Conservation (phyloP, 805 yeast species). For the Brettanomyces custersianus region DNA sequence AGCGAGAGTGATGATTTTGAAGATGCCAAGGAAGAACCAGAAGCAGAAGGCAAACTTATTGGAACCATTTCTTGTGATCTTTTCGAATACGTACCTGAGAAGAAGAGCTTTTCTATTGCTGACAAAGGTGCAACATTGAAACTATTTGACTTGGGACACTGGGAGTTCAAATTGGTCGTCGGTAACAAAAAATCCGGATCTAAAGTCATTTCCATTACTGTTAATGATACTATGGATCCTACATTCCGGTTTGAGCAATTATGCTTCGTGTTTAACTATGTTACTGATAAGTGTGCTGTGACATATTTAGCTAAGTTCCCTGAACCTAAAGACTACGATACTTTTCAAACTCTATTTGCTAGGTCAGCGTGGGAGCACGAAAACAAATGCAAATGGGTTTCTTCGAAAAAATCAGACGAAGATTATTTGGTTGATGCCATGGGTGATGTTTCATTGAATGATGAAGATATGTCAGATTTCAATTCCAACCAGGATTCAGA, state of each 20-base stretch:
- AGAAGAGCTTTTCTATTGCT: constrained; percentile 39
- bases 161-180: constrained; percentile 46
- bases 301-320: constrained; percentile 61
- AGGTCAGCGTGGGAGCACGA: constrained; percentile 52
- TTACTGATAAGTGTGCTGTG: constrained; percentile 29
- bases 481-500: constrained; percentile 11
- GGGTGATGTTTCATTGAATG: constrained; percentile 28
- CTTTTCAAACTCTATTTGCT: constrained; percentile 46
- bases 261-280: constrained; percentile 61
- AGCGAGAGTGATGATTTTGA: constrained; percentile 22
- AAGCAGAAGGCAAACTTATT: constrained; percentile 11
- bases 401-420: constrained; percentile 33
- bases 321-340: constrained; percentile 28
- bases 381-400: constrained; percentile 42
- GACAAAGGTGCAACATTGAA: constrained; percentile 25
- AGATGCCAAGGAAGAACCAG: constrained; percentile 22
- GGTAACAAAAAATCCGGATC: constrained; percentile 13
- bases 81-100: constrained; percentile 46
- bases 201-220: constrained; percentile 32
- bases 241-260: constrained; percentile 47
- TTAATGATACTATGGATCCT: constrained; percentile 52
- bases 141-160: constrained; percentile 38
- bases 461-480: constrained; percentile 26
- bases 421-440: constrained; percentile 52
- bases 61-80: constrained; percentile 26